Base-by-base conservation (phyloP, 129 eudicot genomes). In the Pseudognaphalium luteoalbum region DNA sequence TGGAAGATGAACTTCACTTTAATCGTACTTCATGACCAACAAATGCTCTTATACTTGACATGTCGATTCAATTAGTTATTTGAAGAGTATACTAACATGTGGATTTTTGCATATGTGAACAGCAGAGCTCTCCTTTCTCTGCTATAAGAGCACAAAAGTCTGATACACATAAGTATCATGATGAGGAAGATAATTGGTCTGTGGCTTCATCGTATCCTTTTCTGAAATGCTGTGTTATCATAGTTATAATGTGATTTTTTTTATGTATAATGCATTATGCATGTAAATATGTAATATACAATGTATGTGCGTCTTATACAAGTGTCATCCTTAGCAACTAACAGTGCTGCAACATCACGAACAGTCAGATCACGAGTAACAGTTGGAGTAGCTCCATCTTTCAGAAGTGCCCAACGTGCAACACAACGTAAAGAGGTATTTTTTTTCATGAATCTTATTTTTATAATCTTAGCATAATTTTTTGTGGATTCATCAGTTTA, bases 191-290 rank as follows among this genome's bases (percentile, higher is more conserved):
- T 76, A 88, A 85, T 56, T 90, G 91, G 91, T 93, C 98, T 17
- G 17, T 90, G 81, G 90, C 98, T 81, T 93, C 98, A 74, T 93
- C 98, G 98, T 93, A 93, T 93, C 97, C 98, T 90, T 71, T 76
- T 34, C 44, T 11, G 12, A 47, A 16, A 17, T 69, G 2, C 78
- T 50, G 41, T 37, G 6, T 19, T 66, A 44, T 54, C 35, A 61
- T 6, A 22, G 44, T 33, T 44, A 56, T 25, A 32, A 42, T 59
- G 9, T 7, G 39, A 22, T 12, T 8, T 74, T 52, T 52, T 1
- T 60, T 33, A 51, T 67, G 8, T 68, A 63, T 56, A 19, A 34
- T 25, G 65, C 58, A 73, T 25, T 25, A 25, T 25, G 28, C 28
- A 25, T 25, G 28, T 25, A 25, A 25, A 25, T 25, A 25, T 66